phyloP scores from a whole-genome alignment of 2,329 filamentous ascomycete species.

The Colletotrichum sp. region DNA sequence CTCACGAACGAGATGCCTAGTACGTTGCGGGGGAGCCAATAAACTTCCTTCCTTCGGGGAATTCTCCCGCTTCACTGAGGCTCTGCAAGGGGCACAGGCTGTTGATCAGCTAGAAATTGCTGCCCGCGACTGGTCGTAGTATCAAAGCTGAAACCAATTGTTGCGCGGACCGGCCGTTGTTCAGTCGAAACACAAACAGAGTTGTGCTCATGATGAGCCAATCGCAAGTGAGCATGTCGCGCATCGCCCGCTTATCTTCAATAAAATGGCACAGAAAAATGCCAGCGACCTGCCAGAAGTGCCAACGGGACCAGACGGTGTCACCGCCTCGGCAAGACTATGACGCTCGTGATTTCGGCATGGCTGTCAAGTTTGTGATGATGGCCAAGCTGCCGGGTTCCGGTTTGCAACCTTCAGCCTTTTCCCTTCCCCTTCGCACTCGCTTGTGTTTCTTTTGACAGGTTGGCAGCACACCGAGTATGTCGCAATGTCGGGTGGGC shows the following conservation, averaged over 20 bases:
- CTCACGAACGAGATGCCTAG: neutral
- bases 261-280: neutral
- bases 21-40: neutral
- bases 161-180: neutral
- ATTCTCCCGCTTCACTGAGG: neutral
- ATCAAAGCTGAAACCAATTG: slow-evolving; percentile 16
- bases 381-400: neutral
- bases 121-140: neutral
- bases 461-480: neutral
- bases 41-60: neutral
- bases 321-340: neutral
- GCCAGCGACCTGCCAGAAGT: neutral
- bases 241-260: neutral
- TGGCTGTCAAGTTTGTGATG: neutral
- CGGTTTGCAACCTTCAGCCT: neutral
- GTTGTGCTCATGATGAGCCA: neutral
- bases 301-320: neutral
- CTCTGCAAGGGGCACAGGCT: neutral
- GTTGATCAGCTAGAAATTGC: neutral
- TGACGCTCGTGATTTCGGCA: neutral
- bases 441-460: neutral
- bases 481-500: neutral
- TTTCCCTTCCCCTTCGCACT: neutral
- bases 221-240: neutral
- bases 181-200: slow-evolving; percentile 14